These are phyloP conservation scores for Arachis stenosperma DNA, from an alignment of 306 rosid genomes.

Conservation along the genomic window DNA sequence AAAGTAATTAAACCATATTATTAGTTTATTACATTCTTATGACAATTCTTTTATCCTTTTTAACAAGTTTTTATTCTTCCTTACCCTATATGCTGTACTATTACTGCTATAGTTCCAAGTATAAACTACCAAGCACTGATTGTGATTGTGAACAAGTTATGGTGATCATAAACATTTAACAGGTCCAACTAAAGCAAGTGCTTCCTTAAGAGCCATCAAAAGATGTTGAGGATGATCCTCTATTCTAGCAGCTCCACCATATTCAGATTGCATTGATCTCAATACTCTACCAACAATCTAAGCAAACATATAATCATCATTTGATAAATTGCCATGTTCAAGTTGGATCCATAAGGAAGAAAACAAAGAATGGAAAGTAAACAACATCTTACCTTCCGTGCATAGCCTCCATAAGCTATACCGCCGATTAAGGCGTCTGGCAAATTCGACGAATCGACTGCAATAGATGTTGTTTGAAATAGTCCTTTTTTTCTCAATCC, in stretches of 20 bases:
- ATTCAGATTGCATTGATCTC: constrained; percentile 63
- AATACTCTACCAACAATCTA: constrained; percentile 86
- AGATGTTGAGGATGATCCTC: constrained; percentile 75
- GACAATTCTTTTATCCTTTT: no score
- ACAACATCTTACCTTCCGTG: constrained; percentile 66
- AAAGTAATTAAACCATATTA: no score
- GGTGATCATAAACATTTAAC: constrained; percentile 48
- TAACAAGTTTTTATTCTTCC: not conserved
- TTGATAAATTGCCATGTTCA: not conserved
- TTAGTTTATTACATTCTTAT: no score
- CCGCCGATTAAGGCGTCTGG: constrained; percentile 62
- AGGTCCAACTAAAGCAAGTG: constrained; percentile 77
- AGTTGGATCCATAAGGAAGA: constrained; percentile 5
- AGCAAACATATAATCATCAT: constrained; percentile 22
- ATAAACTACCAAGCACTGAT: not conserved
- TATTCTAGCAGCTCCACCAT: constrained; percentile 50
- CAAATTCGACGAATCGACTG: constrained; percentile 37
- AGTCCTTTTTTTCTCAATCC: constrained; percentile 74
- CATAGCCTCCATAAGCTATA: constrained; percentile 92
- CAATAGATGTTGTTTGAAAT: constrained; percentile 46
- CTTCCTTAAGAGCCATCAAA: constrained; percentile 74
- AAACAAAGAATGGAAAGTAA: constrained; percentile 26
- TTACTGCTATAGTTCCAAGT: not conserved
- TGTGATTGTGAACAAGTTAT: constrained; percentile 1
- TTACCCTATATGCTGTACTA: no score